A percentile compares a stretch with the other conserved stretches of the same genome.
These are phyloP conservation scores for Incumbomyces lentus DNA, from an alignment of 2,329 filamentous ascomycete species.

Conservation along the genomic window DNA sequence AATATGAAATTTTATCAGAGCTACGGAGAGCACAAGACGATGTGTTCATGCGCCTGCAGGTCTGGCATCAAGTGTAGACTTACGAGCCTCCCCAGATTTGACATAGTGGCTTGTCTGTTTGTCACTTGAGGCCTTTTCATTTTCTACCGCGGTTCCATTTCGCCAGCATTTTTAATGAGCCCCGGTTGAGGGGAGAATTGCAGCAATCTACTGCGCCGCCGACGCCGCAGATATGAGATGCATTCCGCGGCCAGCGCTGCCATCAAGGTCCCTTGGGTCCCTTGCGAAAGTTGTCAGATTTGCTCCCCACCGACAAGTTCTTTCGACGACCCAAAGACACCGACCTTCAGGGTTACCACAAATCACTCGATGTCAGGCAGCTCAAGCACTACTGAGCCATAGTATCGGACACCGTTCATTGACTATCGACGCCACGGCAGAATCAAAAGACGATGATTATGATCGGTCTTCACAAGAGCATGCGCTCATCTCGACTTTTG, in stretches of 20 bases:
- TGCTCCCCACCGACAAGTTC: background rate
- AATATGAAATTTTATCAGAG: too few species aligned
- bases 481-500: constrained; percentile 17
- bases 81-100: background rate
- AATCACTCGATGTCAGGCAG: constrained; percentile 3
- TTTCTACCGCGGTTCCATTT: background rate
- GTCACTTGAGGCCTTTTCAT: background rate
- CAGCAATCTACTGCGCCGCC: background rate
- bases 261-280: background rate
- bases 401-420: constrained; percentile 4
- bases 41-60: background rate
- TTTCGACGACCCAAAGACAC: constrained; percentile 1
- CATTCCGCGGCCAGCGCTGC: constrained; percentile 1
- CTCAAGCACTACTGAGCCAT: background rate
- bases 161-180: background rate
- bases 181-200: background rate
- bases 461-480: constrained; percentile 12
- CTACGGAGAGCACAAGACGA: background rate
- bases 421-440: constrained; percentile 2
- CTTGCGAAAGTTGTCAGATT: constrained; percentile 1
- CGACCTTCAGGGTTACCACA: background rate
- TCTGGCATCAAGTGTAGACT: background rate
- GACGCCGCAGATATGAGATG: background rate
- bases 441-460: constrained; percentile 8
- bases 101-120: background rate